Evolutionary conservation across 2,329 filamentous ascomycete genomes (phyloP).

Genomic region (Helotiales sp.): DNA sequence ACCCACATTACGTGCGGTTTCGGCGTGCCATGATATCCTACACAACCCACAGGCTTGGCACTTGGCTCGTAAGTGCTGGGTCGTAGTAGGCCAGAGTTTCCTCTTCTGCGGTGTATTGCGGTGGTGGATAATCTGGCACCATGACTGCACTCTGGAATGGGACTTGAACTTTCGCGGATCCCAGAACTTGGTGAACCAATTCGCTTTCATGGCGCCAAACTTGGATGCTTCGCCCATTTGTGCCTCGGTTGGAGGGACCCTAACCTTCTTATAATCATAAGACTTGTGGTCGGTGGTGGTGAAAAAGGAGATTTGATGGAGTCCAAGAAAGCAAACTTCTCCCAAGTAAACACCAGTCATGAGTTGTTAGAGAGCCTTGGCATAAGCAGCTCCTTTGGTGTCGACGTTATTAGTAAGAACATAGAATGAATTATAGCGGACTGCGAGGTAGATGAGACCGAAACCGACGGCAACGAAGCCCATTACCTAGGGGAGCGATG

Average conservation of each 20-base stretch:
- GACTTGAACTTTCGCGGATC: constrained; percentile 76
- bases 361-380: constrained; percentile 83
- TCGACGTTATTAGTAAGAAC: constrained; percentile 82
- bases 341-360: constrained; percentile 83
- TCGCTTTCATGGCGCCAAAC: too few relatives aligned
- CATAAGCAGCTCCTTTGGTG: constrained; percentile 84
- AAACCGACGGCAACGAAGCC: constrained; percentile 81
- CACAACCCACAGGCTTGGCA: constrained; percentile 81
- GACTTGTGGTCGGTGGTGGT: constrained; percentile 25
- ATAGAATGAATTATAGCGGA: constrained; percentile 87
- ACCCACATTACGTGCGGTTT: constrained; percentile 65
- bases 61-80: constrained; percentile 64
- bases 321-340: constrained; percentile 80
- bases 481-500: constrained; percentile 83
- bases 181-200: constrained; percentile 67
- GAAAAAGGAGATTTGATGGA: constrained; percentile 56
- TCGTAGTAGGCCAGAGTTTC: constrained; percentile 74
- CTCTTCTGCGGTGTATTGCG: constrained; percentile 64
- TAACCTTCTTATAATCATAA: constrained; percentile 24
- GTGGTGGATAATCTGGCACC: constrained; percentile 60
- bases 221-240: too few relatives aligned
- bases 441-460: constrained; percentile 80
- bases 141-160: constrained; percentile 72
- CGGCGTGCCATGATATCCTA: constrained; percentile 67
- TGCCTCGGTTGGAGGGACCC: constrained; percentile 39